Evolutionary conservation across 139 green algal species (phyloP).

Genomic region (Closterium sp.): DNA sequence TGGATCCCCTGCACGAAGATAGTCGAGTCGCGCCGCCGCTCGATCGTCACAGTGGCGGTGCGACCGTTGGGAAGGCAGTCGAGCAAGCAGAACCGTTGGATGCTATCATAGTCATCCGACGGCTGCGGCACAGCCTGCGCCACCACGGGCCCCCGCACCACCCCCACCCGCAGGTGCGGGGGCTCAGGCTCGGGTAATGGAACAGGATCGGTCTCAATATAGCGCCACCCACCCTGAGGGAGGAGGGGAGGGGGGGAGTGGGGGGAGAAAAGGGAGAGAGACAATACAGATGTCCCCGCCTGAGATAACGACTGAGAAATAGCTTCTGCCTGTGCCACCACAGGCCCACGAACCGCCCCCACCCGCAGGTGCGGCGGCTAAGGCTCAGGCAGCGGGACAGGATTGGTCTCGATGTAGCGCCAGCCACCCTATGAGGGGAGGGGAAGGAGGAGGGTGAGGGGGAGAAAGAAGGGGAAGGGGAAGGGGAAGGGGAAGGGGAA

Average conservation of each 20-base stretch:
- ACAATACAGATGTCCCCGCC: neutral
- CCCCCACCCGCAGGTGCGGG: constrained; percentile 9
- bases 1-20: neutral
- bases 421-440: too few species aligned
- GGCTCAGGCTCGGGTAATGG: neutral
- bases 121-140: constrained; percentile 25
- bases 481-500: too few species aligned
- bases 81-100: neutral
- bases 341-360: neutral
- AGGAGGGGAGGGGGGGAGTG: neutral
- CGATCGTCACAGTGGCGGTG: neutral
- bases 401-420: neutral
- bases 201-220: neutral
- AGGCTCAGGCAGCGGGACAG: neutral
- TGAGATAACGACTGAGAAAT: neutral
- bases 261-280: neutral
- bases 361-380: neutral
- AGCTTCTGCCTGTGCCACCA: constrained; percentile 10
- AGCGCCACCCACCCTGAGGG: neutral
- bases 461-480: too few species aligned
- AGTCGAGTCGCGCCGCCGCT: neutral
- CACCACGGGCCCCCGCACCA: neutral
- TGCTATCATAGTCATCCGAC: neutral
- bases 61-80: neutral
- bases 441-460: too few species aligned